Percentiles rank a stretch among this genome's conserved stretches.
Conservation (phyloP, 2,329 filamentous ascomycete species). For the Penicillium sp. region DNA sequence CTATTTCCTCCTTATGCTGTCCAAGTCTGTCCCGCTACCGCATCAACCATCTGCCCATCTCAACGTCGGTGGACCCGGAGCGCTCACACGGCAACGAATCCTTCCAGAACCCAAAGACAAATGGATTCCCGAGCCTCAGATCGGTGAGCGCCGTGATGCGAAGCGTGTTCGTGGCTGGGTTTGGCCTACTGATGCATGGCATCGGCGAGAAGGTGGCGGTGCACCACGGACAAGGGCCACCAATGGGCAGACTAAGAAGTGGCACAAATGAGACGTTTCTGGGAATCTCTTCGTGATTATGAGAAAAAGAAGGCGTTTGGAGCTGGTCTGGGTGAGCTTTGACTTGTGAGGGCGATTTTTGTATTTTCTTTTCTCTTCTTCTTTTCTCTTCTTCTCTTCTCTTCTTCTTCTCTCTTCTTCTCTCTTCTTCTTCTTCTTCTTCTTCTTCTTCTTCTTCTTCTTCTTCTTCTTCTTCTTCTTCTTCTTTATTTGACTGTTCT, state of each 20-base stretch:
- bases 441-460: no score
- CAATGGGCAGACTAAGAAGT: slow-evolving; percentile 28
- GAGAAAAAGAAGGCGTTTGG: not conserved
- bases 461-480: no score
- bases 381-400: not conserved
- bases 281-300: not conserved
- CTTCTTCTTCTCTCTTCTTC: no score
- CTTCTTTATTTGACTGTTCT: no score
- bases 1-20: slow-evolving; percentile 61
- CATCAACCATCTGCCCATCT: slow-evolving; percentile 53
- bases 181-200: slow-evolving; percentile 55
- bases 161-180: slow-evolving; percentile 58
- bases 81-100: slow-evolving; percentile 51
- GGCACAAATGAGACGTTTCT: slow-evolving; percentile 28
- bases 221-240: slow-evolving; percentile 20
- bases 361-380: not conserved
- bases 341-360: not conserved
- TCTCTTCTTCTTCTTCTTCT: no score
- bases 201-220: slow-evolving; percentile 49
- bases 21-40: slow-evolving; percentile 54
- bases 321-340: not conserved
- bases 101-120: slow-evolving; percentile 50
- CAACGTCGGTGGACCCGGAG: slow-evolving; percentile 55
- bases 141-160: slow-evolving; percentile 55
- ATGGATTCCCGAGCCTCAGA: slow-evolving; percentile 57